Percentiles rank a stretch among this genome's conserved stretches.
These are phyloP conservation scores for Claviceps sp. DNA, from an alignment of 2,329 filamentous ascomycete genomes.

Conservation along the genomic window DNA sequence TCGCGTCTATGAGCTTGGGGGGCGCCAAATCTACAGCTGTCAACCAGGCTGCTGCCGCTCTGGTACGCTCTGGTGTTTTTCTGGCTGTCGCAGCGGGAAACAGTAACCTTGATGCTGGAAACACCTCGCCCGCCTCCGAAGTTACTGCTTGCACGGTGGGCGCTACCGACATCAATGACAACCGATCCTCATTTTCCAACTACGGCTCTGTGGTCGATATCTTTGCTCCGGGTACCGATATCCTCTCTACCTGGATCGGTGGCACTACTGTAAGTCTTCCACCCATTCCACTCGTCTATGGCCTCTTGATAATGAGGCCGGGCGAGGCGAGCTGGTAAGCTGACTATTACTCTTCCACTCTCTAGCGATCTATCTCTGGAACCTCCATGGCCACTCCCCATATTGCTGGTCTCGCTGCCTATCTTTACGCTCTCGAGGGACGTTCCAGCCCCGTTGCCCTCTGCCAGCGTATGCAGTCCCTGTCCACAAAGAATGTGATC, in stretches of 20 bases:
- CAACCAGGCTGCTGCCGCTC: conserved; percentile 35
- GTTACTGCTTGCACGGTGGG: conserved; percentile 39
- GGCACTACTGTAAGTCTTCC: conserved; percentile 16
- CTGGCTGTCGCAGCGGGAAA: conserved; percentile 45
- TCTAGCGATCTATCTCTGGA: conserved; percentile 25
- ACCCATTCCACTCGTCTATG: no score
- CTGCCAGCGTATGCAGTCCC: conserved; percentile 3
- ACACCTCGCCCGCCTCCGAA: conserved; percentile 35
- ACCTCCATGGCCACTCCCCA: conserved; percentile 33
- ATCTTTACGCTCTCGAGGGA: conserved; percentile 29
- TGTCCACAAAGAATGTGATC: conserved; percentile 8
- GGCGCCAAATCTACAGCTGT: conserved; percentile 30
- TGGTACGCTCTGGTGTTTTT: conserved; percentile 34
- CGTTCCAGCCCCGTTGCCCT: conserved; percentile 11
- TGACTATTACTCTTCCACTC: neutral
- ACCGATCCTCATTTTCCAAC: conserved; percentile 37
- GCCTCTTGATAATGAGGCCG: neutral
- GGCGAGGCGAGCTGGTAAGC: neutral
- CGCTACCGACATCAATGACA: conserved; percentile 27
- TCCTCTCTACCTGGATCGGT: conserved; percentile 35
- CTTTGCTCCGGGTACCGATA: conserved; percentile 33
- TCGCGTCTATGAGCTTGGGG: conserved; percentile 45
- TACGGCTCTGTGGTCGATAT: conserved; percentile 35
- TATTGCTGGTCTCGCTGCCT: conserved; percentile 28
- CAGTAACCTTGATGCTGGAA: conserved; percentile 26